Conservation (phyloP, 176 grass and related monocot genomes). For the Cenchrus purpureus region DNA sequence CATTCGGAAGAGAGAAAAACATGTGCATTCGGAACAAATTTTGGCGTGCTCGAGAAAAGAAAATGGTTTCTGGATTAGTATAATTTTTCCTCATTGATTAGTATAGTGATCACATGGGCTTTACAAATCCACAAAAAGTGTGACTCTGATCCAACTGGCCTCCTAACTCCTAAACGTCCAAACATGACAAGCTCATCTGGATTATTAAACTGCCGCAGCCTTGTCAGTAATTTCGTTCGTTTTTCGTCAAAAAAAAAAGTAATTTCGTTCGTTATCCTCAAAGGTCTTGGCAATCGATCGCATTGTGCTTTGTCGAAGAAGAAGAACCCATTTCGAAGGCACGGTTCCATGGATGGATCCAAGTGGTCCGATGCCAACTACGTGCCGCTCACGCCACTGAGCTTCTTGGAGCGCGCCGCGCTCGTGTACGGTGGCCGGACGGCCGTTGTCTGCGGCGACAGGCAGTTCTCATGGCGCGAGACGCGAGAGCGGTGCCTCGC, state of each 20-base stretch:
- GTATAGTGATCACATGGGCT: neutral
- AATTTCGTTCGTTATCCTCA: constrained; percentile 9
- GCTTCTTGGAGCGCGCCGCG: constrained; percentile 67
- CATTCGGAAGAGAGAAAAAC: neutral
- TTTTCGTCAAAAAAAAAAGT: too few species aligned
- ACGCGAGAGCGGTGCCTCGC: constrained; percentile 53
- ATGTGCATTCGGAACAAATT: neutral
- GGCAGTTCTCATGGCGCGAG: constrained; percentile 48
- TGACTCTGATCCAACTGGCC: neutral
- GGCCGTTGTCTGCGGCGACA: constrained; percentile 48
- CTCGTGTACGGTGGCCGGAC: constrained; percentile 54
- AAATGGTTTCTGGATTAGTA: neutral
- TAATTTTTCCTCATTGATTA: neutral
- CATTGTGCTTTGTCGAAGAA: neutral
- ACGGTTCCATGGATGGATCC: constrained; percentile 46
- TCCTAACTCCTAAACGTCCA: neutral
- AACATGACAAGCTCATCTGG: neutral
- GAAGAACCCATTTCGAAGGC: neutral
- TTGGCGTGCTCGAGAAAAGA: neutral
- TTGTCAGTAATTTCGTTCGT: neutral
- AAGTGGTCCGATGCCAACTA: constrained; percentile 53
- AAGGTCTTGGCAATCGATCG: too few species aligned
- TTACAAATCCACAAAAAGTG: constrained; percentile 13
- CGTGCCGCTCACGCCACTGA: constrained; percentile 59
- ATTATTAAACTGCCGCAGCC: neutral